Evolutionary conservation across 345 rosid genomes (phyloP).

Genomic region (Barbarea vulgaris): DNA sequence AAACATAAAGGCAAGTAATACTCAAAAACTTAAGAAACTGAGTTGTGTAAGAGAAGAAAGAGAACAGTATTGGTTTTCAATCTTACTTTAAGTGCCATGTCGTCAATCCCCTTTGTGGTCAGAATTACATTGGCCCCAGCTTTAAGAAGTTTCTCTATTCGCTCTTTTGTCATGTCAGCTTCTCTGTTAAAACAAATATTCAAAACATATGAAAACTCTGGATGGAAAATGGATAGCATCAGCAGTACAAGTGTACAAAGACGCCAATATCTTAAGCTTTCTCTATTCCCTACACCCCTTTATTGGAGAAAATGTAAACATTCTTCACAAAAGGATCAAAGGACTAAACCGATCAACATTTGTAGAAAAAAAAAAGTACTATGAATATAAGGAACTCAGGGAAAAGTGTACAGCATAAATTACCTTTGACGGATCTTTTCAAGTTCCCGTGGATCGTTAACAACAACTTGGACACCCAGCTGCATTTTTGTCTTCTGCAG

Average conservation of each 20-base stretch:
- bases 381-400: not conserved
- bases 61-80: not conserved
- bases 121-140: conserved; percentile 98
- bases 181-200: conserved; percentile 59
- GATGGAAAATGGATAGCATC: not conserved
- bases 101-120: conserved; percentile 98
- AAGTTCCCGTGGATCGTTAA: conserved; percentile 95
- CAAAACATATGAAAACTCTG: not conserved
- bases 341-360: not conserved
- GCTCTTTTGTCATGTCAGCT: conserved; percentile 95
- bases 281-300: not conserved
- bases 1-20: not conserved
- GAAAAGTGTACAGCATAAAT: not conserved
- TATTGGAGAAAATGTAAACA: not conserved
- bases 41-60: not conserved
- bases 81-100: conserved; percentile 94
- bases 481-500: conserved; percentile 98
- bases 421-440: conserved; percentile 96
- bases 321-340: not conserved
- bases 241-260: not conserved
- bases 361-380: not conserved
- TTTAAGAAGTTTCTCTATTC: conserved; percentile 87
- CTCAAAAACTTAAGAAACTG: not conserved
- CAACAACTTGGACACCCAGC: conserved; percentile 92
- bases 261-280: conserved; percentile 1